Conservation (phyloP, 768 basidiomycete genomes). For the Lactarius indigo region DNA sequence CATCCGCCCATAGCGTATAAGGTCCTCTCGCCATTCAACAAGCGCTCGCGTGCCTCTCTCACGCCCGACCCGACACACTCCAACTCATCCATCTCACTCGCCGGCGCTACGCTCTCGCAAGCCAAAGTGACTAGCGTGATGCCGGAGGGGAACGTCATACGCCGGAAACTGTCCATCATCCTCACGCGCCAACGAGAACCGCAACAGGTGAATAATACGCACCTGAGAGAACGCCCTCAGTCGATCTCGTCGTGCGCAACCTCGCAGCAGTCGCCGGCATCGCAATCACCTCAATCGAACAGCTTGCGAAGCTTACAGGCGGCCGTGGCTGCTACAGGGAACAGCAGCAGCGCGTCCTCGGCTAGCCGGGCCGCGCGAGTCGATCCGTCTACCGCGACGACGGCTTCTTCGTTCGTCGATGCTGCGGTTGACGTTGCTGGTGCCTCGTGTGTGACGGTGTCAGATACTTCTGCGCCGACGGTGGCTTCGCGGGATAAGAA, state of each 20-base stretch:
- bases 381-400: not conserved
- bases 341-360: not conserved
- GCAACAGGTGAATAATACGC: slow-evolving; percentile 24
- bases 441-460: not conserved
- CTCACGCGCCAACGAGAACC: slow-evolving; percentile 32
- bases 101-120: not conserved
- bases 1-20: slow-evolving; percentile 29
- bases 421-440: not conserved
- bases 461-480: not conserved
- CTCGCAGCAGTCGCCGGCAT: slow-evolving; percentile 36
- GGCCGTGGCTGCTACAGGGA: slow-evolving; percentile 21
- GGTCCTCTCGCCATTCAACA: slow-evolving; percentile 27
- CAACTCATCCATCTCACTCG: slow-evolving; percentile 23
- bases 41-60: slow-evolving; percentile 21
- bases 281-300: slow-evolving; percentile 39
- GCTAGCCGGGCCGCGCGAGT: slow-evolving; percentile 32
- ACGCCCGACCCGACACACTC: slow-evolving; percentile 22
- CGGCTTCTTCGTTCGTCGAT: not conserved
- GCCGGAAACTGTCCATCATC: slow-evolving; percentile 37
- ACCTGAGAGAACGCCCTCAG: slow-evolving; percentile 44
- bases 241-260: slow-evolving; percentile 38
- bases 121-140: not conserved
- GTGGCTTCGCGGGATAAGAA: not conserved
- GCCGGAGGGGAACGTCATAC: slow-evolving; percentile 18
- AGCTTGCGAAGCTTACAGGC: slow-evolving; percentile 60